These are phyloP conservation scores for Arachnopeziza araneosa DNA, from an alignment of 2,329 filamentous ascomycete genomes.

Conservation along the genomic window DNA sequence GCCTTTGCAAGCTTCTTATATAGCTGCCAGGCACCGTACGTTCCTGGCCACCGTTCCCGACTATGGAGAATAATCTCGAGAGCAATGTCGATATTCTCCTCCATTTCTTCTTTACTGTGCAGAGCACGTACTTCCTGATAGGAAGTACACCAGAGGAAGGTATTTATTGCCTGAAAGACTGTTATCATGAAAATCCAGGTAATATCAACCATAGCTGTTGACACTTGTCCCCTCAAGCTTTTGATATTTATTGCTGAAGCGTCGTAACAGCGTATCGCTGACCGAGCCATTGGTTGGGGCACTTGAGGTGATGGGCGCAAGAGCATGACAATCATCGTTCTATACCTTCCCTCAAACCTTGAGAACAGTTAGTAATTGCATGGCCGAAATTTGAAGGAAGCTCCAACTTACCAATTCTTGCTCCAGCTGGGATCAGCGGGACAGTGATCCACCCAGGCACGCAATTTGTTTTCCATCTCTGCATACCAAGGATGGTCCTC, in stretches of 20 bases:
- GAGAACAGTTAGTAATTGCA: slow-evolving; percentile 6
- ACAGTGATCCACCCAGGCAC: slow-evolving; percentile 71
- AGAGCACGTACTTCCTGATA: slow-evolving; percentile 74
- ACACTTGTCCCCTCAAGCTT: slow-evolving; percentile 74
- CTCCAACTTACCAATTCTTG: slow-evolving; percentile 61
- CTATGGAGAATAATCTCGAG: slow-evolving; percentile 75
- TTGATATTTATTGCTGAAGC: slow-evolving; percentile 77
- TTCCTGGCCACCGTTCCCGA: slow-evolving; percentile 87
- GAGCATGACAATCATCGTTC: slow-evolving; percentile 83
- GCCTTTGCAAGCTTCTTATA: slow-evolving; percentile 82
- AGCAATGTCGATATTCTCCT: slow-evolving; percentile 66
- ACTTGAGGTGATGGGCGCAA: slow-evolving; percentile 91
- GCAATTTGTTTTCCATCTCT: slow-evolving; percentile 71
- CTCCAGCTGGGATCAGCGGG: slow-evolving; percentile 68
- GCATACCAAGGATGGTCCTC: slow-evolving; percentile 85
- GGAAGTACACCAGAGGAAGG: slow-evolving; percentile 84
- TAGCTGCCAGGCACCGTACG: slow-evolving; percentile 74
- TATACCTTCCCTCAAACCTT: slow-evolving; percentile 65
- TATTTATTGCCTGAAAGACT: slow-evolving; percentile 88
- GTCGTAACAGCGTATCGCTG: slow-evolving; percentile 77
- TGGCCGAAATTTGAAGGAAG: neutral
- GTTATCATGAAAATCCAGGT: slow-evolving; percentile 92
- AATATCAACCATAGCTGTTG: slow-evolving; percentile 69
- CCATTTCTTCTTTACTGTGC: slow-evolving; percentile 69
- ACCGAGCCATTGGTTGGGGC: slow-evolving; percentile 72